These are phyloP conservation scores for Termitomyces sp. DNA, from an alignment of 768 basidiomycete species.

Conservation along the genomic window DNA sequence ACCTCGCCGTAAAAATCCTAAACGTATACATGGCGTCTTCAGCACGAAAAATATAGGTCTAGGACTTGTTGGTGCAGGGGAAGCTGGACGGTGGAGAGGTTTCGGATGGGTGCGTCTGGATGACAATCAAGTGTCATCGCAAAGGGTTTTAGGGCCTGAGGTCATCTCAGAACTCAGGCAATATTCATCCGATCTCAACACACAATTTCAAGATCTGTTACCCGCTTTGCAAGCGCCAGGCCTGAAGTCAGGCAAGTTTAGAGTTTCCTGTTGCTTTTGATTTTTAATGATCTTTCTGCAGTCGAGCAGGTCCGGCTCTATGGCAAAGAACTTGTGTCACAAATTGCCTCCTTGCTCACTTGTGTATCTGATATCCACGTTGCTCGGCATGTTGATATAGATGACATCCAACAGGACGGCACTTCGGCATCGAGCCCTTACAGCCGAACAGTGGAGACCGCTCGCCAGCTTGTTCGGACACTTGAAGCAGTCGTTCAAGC, in stretches of 20 bases:
- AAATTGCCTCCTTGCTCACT: conserved; percentile 52
- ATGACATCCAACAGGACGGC: conserved; percentile 55
- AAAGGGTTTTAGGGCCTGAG: conserved; percentile 42
- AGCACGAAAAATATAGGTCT: conserved; percentile 60
- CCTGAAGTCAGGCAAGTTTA: conserved; percentile 31
- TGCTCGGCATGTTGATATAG: conserved; percentile 78
- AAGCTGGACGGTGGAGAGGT: conserved; percentile 75
- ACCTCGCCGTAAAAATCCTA: conserved; percentile 28
- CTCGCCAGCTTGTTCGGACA: conserved; percentile 59
- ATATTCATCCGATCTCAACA: conserved; percentile 44
- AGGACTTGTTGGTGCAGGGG: conserved; percentile 77
- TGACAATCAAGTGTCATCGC: conserved; percentile 41
- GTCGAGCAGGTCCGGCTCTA: conserved; percentile 35
- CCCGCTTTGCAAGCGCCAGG: conserved; percentile 26
- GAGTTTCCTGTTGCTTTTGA: neutral
- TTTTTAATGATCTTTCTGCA: conserved; percentile 11
- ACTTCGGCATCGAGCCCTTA: conserved; percentile 47
- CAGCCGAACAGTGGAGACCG: conserved; percentile 60
- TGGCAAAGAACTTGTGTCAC: conserved; percentile 47
- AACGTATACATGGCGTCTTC: conserved; percentile 59
- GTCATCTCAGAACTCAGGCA: conserved; percentile 49
- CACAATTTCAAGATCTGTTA: conserved; percentile 35
- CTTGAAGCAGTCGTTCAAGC: conserved; percentile 69
- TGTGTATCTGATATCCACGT: conserved; percentile 69
- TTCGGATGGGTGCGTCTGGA: conserved; percentile 72